phyloP scores from a whole-genome alignment of 2,329 filamentous ascomycete species.

The Pestalotiopsis sp. region DNA sequence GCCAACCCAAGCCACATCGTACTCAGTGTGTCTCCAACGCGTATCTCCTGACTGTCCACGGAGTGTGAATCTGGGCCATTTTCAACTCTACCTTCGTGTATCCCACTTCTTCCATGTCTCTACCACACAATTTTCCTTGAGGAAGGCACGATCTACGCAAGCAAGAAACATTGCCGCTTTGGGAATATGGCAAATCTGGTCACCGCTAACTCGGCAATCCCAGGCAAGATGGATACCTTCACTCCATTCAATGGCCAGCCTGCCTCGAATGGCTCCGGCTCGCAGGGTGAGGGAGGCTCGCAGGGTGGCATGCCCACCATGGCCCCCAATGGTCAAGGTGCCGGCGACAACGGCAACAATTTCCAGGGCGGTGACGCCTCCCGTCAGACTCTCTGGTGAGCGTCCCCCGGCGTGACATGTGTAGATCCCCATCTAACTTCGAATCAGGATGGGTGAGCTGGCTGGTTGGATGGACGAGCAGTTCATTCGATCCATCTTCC shows the following conservation, averaged over 20 bases:
- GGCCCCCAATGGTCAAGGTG: conserved; percentile 34
- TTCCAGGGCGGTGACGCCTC: conserved; percentile 46
- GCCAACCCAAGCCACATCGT: not conserved
- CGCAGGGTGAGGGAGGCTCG: conserved; percentile 37
- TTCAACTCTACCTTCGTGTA: too few relatives aligned
- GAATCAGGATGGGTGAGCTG: conserved; percentile 91
- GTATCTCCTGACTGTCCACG: too few relatives aligned
- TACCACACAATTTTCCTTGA: too few relatives aligned
- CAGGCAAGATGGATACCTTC: conserved; percentile 33
- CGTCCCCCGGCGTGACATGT: not conserved
- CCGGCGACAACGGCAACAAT: conserved; percentile 32
- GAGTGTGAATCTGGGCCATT: too few relatives aligned
- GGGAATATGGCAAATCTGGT: too few relatives aligned
- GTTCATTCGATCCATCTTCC: conserved; percentile 92
- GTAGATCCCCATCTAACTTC: conserved; percentile 13
- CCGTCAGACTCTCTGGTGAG: conserved; percentile 60
- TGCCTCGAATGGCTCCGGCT: conserved; percentile 38
- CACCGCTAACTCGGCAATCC: not conserved
- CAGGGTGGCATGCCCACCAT: conserved; percentile 33
- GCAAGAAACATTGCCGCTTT: too few relatives aligned
- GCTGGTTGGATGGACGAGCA: conserved; percentile 99
- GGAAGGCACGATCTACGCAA: too few relatives aligned
- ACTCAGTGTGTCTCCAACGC: too few relatives aligned
- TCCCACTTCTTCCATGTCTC: too few relatives aligned
- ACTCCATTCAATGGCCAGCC: conserved; percentile 38